These are phyloP conservation scores for Endocarpon pusillum DNA, from an alignment of 495 filamentous ascomycete genomes.

Conservation along the genomic window DNA sequence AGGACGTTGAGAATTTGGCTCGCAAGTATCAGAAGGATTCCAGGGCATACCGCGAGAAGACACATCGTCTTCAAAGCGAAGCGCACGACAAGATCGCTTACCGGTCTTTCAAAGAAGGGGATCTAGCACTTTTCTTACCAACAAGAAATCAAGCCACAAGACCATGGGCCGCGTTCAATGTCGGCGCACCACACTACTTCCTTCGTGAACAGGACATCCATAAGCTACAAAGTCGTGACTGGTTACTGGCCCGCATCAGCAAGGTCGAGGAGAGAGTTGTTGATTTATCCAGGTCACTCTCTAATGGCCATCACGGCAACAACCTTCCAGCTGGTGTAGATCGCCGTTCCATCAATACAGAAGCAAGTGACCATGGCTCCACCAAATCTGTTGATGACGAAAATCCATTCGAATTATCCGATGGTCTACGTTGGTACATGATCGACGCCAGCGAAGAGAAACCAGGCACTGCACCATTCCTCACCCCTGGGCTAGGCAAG, in stretches of 20 bases:
- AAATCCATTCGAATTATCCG: constrained; percentile 92
- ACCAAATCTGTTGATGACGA: constrained; percentile 59
- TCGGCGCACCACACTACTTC: constrained; percentile 93
- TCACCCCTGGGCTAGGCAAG: constrained; percentile 77
- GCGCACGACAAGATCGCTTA: constrained; percentile 95
- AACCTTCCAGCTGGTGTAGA: constrained; percentile 21
- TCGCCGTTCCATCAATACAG: constrained; percentile 30
- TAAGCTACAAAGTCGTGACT: constrained; percentile 66
- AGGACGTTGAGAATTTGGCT: constrained; percentile 75
- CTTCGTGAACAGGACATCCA: constrained; percentile 83
- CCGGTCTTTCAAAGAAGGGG: constrained; percentile 87
- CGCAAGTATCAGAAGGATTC: constrained; percentile 84
- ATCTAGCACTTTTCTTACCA: constrained; percentile 87
- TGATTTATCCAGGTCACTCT: constrained; percentile 63
- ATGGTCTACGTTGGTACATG: constrained; percentile 90
- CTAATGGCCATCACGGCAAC: constrained; percentile 28
- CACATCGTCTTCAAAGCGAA: constrained; percentile 68
- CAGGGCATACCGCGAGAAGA: constrained; percentile 71
- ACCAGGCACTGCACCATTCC: constrained; percentile 74
- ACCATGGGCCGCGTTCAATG: constrained; percentile 97
- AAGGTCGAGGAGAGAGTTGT: constrained; percentile 88
- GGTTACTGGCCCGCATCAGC: constrained; percentile 84
- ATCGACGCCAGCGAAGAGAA: constrained; percentile 90
- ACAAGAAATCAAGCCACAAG: constrained; percentile 85
- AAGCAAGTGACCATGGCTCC: constrained; percentile 34